Percentiles rank a stretch among this genome's conserved stretches.
phyloP scores from a whole-genome alignment of 768 basidiomycete species.

The Boletus reticulatus region DNA sequence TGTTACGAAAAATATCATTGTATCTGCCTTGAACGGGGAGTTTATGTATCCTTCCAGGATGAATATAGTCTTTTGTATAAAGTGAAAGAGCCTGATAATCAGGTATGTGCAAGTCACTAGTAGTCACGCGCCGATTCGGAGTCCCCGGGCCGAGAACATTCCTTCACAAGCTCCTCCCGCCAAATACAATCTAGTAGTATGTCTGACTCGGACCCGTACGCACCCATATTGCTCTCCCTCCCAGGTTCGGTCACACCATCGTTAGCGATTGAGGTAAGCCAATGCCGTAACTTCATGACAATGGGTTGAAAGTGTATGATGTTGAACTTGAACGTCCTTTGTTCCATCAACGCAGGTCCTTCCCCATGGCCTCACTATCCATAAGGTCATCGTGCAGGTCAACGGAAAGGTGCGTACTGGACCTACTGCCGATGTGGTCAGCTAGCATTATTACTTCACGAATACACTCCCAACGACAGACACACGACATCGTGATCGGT shows the following conservation, averaged over 20 bases:
- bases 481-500: slow-evolving; percentile 74
- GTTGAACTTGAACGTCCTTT: too few relatives aligned
- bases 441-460: neutral
- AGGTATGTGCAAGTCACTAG: too few relatives aligned
- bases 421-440: too few relatives aligned
- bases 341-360: slow-evolving; percentile 44
- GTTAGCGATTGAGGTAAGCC: slow-evolving; percentile 58
- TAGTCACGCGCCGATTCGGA: too few relatives aligned
- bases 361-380: slow-evolving; percentile 66
- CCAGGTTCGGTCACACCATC: slow-evolving; percentile 51
- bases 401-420: slow-evolving; percentile 52
- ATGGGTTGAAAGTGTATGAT: neutral
- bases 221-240: slow-evolving; percentile 52
- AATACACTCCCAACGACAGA: slow-evolving; percentile 36
- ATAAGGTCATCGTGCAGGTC: slow-evolving; percentile 62
- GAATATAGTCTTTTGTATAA: too few relatives aligned
- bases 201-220: slow-evolving; percentile 35
- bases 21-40: too few relatives aligned
- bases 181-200: slow-evolving; percentile 26
- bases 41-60: too few relatives aligned
- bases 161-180: too few relatives aligned
- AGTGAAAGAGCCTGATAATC: too few relatives aligned
- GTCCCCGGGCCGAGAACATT: too few relatives aligned
- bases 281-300: slow-evolving; percentile 4
- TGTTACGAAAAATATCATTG: too few relatives aligned